These are phyloP conservation scores for Massarina eburnea DNA, from an alignment of 2,329 filamentous ascomycete species.

Conservation along the genomic window DNA sequence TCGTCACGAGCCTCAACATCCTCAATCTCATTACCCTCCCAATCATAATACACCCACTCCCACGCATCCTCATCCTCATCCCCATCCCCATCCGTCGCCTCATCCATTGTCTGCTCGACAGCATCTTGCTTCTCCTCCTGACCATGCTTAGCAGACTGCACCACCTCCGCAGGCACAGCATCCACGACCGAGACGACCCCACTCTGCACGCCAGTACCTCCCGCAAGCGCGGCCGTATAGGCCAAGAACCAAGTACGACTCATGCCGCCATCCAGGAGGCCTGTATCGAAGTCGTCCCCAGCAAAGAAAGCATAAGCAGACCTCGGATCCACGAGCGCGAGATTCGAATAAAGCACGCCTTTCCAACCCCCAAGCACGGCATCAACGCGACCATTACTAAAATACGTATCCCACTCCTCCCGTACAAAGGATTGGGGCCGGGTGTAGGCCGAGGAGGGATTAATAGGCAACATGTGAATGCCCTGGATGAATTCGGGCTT, in stretches of 20 bases:
- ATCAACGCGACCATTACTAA: slow-evolving; percentile 68
- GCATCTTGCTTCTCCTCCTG: no score
- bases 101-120: no score
- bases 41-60: background rate
- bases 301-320: slow-evolving; percentile 76
- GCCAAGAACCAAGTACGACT: slow-evolving; percentile 45
- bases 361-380: slow-evolving; percentile 76
- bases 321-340: slow-evolving; percentile 73
- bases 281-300: slow-evolving; percentile 63
- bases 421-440: slow-evolving; percentile 71
- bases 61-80: background rate
- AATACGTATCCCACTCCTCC: slow-evolving; percentile 70
- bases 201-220: background rate
- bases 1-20: background rate
- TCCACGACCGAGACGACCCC: no score
- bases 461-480: slow-evolving; percentile 83
- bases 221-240: slow-evolving; percentile 33
- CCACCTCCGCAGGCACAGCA: background rate
- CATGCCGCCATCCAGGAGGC: slow-evolving; percentile 79
- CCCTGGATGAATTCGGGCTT: slow-evolving; percentile 67
- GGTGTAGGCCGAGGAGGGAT: slow-evolving; percentile 70
- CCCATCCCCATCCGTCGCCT: background rate
- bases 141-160: background rate
- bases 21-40: background rate
- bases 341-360: slow-evolving; percentile 80